phyloP scores from a whole-genome alignment of 2,329 filamentous ascomycete genomes.

The Exophiala xenobiotica region DNA sequence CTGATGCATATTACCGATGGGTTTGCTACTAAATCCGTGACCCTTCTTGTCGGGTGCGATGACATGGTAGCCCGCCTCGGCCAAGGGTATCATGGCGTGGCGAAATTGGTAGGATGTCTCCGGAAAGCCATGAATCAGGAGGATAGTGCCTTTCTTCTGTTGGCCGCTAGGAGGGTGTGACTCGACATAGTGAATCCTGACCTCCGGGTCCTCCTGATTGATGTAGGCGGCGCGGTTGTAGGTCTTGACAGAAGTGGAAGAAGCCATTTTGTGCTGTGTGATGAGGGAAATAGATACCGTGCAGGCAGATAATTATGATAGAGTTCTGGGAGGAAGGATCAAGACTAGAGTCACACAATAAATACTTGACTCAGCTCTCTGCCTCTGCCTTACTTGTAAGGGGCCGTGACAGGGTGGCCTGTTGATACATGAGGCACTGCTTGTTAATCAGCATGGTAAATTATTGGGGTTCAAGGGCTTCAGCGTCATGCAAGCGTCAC shows the following conservation, averaged over 20 bases:
- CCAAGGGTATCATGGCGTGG: slow-evolving; percentile 39
- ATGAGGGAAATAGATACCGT: neutral
- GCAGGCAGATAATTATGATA: neutral
- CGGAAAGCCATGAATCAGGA: slow-evolving; percentile 51
- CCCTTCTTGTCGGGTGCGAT: slow-evolving; percentile 34
- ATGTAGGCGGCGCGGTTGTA: slow-evolving; percentile 2
- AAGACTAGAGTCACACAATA: too few relatives aligned
- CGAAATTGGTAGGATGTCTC: slow-evolving; percentile 49
- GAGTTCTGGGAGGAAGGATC: neutral
- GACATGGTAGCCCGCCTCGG: slow-evolving; percentile 35
- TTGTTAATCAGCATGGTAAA: neutral
- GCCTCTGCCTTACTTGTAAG: too few relatives aligned
- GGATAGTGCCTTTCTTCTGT: slow-evolving; percentile 37
- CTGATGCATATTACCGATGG: slow-evolving; percentile 13
- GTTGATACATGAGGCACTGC: neutral
- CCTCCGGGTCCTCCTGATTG: slow-evolving; percentile 2
- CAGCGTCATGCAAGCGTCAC: slow-evolving; percentile 17
- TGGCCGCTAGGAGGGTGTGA: neutral
- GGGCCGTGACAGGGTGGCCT: neutral
- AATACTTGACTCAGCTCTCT: too few relatives aligned
- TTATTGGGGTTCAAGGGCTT: neutral
- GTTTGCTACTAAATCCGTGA: slow-evolving; percentile 26
- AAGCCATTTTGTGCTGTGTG: neutral
- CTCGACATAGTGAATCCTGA: slow-evolving; percentile 14
- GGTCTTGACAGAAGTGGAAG: neutral